These are phyloP conservation scores for Lagerstroemia speciosa DNA, from an alignment of 345 rosid species.

Conservation along the genomic window DNA sequence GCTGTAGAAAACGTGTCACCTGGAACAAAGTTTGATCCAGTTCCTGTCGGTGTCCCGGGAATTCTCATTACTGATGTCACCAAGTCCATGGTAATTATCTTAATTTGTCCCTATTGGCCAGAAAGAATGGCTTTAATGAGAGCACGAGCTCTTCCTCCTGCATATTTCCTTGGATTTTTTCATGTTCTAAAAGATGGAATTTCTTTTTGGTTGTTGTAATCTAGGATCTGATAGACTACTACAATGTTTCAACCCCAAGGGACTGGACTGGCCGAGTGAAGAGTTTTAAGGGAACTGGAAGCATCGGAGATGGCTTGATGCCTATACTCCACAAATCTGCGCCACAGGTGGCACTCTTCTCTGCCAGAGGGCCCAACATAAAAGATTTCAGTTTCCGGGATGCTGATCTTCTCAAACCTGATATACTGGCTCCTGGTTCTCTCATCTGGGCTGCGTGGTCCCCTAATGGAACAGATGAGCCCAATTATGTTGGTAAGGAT, in stretches of 20 bases:
- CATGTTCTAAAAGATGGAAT: neutral
- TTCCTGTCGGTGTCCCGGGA: conserved; percentile 80
- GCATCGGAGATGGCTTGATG: conserved; percentile 89
- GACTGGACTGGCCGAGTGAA: conserved; percentile 97
- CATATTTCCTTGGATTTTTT: conserved; percentile 1
- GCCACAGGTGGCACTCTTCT: conserved; percentile 92
- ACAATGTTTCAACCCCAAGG: conserved; percentile 79
- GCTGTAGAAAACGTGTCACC: conserved; percentile 97
- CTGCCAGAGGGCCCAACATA: conserved; percentile 94
- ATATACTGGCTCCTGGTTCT: conserved; percentile 94
- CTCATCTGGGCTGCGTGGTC: conserved; percentile 99
- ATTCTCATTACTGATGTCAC: conserved; percentile 72
- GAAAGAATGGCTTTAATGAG: neutral
- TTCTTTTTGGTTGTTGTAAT: conserved; percentile 11
- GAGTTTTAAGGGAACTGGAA: conserved; percentile 75
- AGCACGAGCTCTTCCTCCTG: neutral
- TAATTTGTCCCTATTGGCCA: neutral
- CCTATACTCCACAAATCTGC: conserved; percentile 96
- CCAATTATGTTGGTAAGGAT: conserved; percentile 69
- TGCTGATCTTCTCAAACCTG: conserved; percentile 99
- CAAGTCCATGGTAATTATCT: conserved; percentile 64
- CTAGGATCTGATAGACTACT: conserved; percentile 90
- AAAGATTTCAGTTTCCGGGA: conserved; percentile 91
- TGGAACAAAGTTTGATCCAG: conserved; percentile 93
- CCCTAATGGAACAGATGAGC: conserved; percentile 91